A percentile compares a stretch with the other conserved stretches of the same genome.
Conservation (phyloP, 2,329 filamentous ascomycete species). For the Aspergillus pseudonomiae region DNA sequence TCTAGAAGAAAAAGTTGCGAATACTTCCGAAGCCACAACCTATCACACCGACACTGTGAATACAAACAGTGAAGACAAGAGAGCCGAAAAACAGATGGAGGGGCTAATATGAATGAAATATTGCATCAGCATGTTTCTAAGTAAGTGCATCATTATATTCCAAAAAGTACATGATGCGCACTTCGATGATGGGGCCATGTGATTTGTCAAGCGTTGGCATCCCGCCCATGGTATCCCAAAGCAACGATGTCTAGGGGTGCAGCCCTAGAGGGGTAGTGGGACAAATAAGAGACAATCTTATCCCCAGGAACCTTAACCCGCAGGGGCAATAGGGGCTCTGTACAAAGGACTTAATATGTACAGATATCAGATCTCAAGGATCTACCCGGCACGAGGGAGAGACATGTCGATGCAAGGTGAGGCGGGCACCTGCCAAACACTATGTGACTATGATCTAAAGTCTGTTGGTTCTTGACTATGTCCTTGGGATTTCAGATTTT, state of each 20-base stretch:
- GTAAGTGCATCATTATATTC: background rate
- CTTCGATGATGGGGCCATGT: background rate
- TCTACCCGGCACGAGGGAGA: conserved; percentile 3
- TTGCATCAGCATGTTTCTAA: background rate
- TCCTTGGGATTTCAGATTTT: background rate
- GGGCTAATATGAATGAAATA: background rate
- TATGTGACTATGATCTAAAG: background rate
- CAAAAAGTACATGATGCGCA: background rate
- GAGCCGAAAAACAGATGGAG: background rate
- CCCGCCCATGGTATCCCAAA: background rate
- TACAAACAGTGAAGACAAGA: background rate
- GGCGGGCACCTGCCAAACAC: background rate
- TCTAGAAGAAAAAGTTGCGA: background rate
- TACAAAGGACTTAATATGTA: background rate
- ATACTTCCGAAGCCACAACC: background rate
- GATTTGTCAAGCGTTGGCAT: background rate
- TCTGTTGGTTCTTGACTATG: background rate
- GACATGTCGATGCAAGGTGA: conserved; percentile 1
- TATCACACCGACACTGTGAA: background rate
- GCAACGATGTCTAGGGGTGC: background rate
- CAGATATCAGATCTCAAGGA: background rate
- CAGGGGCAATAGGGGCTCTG: background rate
- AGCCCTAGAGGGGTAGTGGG: background rate
- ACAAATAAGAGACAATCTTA: background rate
- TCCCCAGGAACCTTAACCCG: background rate